Conservation (phyloP, 1,139 yeast genomes). For the Yamadazyma songkhlaensis region DNA sequence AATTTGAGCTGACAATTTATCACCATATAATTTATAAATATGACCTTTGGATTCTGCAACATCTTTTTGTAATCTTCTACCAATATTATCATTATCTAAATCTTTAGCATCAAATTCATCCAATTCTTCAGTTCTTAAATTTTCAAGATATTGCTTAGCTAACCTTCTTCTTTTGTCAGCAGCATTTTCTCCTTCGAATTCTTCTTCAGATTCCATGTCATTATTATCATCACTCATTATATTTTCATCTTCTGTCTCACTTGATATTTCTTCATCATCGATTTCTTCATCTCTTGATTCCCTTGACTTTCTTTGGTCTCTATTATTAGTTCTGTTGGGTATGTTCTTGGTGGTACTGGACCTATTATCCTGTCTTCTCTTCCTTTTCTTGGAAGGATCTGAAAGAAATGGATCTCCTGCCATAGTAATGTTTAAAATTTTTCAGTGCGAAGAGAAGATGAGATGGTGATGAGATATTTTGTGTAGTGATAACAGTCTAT, state of each 20-base stretch:
- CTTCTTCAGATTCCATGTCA: conserved; percentile 61
- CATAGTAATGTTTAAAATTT: conserved; percentile 12
- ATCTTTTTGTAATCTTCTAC: conserved; percentile 78
- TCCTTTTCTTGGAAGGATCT: conserved; percentile 57
- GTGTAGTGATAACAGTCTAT: no score
- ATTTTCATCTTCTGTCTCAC: conserved; percentile 32
- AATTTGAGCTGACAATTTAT: conserved; percentile 40
- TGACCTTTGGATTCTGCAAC: conserved; percentile 88
- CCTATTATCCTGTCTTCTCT: conserved; percentile 27
- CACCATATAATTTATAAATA: conserved; percentile 67
- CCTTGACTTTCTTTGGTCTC: conserved; percentile 5
- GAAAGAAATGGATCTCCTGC: conserved; percentile 56
- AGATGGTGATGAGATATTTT: not conserved
- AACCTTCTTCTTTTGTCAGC: conserved; percentile 93
- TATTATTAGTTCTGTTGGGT: not conserved
- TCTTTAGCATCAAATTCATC: conserved; percentile 75
- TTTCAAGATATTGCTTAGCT: conserved; percentile 89
- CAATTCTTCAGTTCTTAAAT: conserved; percentile 48
- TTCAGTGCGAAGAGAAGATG: conserved; percentile 10
- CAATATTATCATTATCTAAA: conserved; percentile 80
- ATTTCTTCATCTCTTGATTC: conserved; percentile 2
- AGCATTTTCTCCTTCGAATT: conserved; percentile 71
- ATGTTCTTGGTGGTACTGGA: conserved; percentile 16
- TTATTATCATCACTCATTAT: conserved; percentile 25
- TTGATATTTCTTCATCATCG: conserved; percentile 41